phyloP scores from a whole-genome alignment of 1,284 basidiomycete genomes.

The Malassezia furfur region DNA sequence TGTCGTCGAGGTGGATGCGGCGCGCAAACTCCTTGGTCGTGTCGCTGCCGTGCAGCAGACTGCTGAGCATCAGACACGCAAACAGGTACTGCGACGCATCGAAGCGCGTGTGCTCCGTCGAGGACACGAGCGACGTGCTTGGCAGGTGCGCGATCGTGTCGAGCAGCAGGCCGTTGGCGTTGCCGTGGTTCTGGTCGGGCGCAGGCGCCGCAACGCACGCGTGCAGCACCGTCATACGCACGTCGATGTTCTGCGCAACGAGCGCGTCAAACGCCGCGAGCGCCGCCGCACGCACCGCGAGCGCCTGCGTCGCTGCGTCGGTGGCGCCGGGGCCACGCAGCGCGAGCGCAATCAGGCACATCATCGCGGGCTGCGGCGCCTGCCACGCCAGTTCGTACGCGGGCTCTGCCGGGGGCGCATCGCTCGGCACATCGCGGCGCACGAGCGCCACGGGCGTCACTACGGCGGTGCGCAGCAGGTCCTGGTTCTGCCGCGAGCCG shows the following conservation, averaged over 20 bases:
- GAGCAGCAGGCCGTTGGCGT: conserved; percentile 12
- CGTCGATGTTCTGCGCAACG: conserved; percentile 49
- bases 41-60: conserved; percentile 54
- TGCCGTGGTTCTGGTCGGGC: conserved; percentile 14
- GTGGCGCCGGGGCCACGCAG: conserved; percentile 11
- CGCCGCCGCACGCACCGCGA: conserved; percentile 31
- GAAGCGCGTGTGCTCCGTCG: conserved; percentile 35
- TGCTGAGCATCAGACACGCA: conserved; percentile 48
- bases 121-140: conserved; percentile 36
- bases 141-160: conserved; percentile 12
- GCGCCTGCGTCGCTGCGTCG: neutral
- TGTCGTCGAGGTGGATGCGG: conserved; percentile 49
- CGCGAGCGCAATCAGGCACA: conserved; percentile 13
- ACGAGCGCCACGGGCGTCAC: conserved; percentile 28
- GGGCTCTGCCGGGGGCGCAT: neutral
- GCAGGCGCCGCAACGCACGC: conserved; percentile 49
- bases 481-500: conserved; percentile 50
- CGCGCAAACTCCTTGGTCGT: conserved; percentile 54
- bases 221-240: conserved; percentile 52
- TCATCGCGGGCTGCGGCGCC: conserved; percentile 15
- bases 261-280: conserved; percentile 36
- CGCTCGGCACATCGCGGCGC: neutral
- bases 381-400: conserved; percentile 16
- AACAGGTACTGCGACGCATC: conserved; percentile 52
- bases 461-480: conserved; percentile 48